These are phyloP conservation scores for Nannizzia gypsea DNA, from an alignment of 2,329 filamentous ascomycete genomes.

Conservation along the genomic window DNA sequence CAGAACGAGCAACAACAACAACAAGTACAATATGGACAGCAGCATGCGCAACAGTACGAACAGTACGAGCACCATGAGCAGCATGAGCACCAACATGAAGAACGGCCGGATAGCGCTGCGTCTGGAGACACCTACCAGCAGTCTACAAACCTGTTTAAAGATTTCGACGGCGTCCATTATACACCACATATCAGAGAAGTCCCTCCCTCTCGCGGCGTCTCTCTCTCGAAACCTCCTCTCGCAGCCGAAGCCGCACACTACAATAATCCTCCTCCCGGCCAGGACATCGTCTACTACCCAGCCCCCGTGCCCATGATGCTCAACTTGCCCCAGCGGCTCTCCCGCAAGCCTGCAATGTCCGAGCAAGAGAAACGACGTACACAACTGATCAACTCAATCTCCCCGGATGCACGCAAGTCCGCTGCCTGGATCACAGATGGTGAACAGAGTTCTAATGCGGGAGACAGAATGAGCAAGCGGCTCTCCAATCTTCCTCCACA, in stretches of 20 bases:
- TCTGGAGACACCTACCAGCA: slow-evolving; percentile 39
- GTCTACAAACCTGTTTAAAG: slow-evolving; percentile 33
- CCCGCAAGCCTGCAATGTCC: slow-evolving; percentile 50
- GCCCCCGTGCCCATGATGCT: slow-evolving; percentile 89
- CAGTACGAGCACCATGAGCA: background rate
- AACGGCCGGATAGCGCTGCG: slow-evolving; percentile 29
- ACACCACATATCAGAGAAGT: slow-evolving; percentile 20
- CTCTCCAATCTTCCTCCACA: slow-evolving; percentile 59
- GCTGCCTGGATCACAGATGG: slow-evolving; percentile 34
- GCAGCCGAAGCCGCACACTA: slow-evolving; percentile 29
- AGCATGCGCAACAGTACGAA: background rate
- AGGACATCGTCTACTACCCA: slow-evolving; percentile 88
- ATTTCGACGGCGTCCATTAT: slow-evolving; percentile 42
- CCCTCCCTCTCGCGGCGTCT: slow-evolving; percentile 23
- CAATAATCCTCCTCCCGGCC: slow-evolving; percentile 43
- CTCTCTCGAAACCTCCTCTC: slow-evolving; percentile 30
- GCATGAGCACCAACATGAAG: slow-evolving; percentile 4
- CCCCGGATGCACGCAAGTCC: slow-evolving; percentile 42
- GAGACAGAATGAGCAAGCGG: slow-evolving; percentile 12
- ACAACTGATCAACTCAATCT: slow-evolving; percentile 56
- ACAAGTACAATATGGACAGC: background rate
- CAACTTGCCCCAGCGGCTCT: slow-evolving; percentile 79
- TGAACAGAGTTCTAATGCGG: slow-evolving; percentile 15
- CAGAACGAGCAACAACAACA: background rate
- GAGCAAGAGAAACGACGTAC: slow-evolving; percentile 60